Percentiles rank a stretch among this genome's conserved stretches.
Evolutionary conservation across 139 green algal species (phyloP).

Genomic region (Diplosphaera chodatii): DNA sequence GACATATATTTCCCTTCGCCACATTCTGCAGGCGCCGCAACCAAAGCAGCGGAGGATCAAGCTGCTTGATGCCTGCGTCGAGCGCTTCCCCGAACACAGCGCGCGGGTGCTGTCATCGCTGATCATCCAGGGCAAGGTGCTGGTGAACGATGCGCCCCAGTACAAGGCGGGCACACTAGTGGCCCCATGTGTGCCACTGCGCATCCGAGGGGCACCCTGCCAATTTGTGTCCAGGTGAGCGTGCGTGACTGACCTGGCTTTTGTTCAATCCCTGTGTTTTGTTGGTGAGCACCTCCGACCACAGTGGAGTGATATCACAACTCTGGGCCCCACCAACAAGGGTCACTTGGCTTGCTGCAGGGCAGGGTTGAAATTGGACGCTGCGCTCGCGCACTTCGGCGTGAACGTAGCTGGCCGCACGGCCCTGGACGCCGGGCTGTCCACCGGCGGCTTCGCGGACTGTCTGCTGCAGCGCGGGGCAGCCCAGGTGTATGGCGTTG

Average conservation of each 20-base stretch:
- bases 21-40: neutral
- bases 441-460: conserved; percentile 95
- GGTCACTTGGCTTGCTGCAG: too few species aligned
- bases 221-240: conserved; percentile 82
- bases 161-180: conserved; percentile 76
- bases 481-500: conserved; percentile 78
- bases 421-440: conserved; percentile 85
- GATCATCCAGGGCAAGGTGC: conserved; percentile 88
- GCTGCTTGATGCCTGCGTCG: conserved; percentile 80
- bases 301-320: too few species aligned
- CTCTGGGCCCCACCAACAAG: too few species aligned
- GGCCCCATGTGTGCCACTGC: conserved; percentile 33
- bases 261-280: too few species aligned
- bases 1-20: too few species aligned
- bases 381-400: conserved; percentile 74
- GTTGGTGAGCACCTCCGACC: too few species aligned
- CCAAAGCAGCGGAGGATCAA: neutral
- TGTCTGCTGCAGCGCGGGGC: conserved; percentile 90
- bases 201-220: conserved; percentile 61
- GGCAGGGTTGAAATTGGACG: conserved; percentile 90
- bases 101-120: conserved; percentile 82
- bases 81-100: conserved; percentile 54
- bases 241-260: too few species aligned
- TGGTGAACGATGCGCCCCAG: conserved; percentile 55
- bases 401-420: conserved; percentile 66